phyloP scores from a whole-genome alignment of 164 flowering plant species.

The Saururus chinensis region DNA sequence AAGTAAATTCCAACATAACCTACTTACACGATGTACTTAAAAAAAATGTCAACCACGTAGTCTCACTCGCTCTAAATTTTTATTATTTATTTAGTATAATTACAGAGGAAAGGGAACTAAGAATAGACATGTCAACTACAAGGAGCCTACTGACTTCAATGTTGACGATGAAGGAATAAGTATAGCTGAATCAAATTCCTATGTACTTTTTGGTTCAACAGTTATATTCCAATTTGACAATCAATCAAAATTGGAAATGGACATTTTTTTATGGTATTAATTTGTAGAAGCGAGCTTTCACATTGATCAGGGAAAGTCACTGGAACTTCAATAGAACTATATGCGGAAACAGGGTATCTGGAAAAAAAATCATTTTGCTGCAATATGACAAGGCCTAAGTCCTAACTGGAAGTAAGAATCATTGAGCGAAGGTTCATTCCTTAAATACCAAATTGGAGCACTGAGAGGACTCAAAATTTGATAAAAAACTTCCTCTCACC shows the following conservation, averaged over 20 bases:
- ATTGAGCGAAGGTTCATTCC: too few relatives aligned
- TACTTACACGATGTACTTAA: too few relatives aligned
- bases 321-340: neutral
- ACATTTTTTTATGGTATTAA: too few relatives aligned
- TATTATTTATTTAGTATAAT: too few relatives aligned
- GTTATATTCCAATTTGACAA: too few relatives aligned
- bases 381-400: neutral
- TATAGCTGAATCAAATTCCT: neutral
- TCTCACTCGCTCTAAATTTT: neutral
- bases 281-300: neutral
- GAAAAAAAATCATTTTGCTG: neutral
- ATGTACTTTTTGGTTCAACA: neutral
- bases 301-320: neutral
- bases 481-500: neutral
- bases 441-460: too few relatives aligned
- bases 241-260: too few relatives aligned
- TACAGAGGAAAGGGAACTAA: neutral
- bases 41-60: too few relatives aligned
- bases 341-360: neutral
- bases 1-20: too few relatives aligned
- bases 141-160: too few relatives aligned
- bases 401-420: neutral
- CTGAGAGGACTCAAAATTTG: too few relatives aligned
- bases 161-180: neutral
- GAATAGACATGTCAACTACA: too few relatives aligned